Percentiles rank a stretch among this genome's conserved stretches.
These are phyloP conservation scores for Toxoplasma gondii DNA, from an alignment of 169 alveolate species.

Conservation along the genomic window DNA sequence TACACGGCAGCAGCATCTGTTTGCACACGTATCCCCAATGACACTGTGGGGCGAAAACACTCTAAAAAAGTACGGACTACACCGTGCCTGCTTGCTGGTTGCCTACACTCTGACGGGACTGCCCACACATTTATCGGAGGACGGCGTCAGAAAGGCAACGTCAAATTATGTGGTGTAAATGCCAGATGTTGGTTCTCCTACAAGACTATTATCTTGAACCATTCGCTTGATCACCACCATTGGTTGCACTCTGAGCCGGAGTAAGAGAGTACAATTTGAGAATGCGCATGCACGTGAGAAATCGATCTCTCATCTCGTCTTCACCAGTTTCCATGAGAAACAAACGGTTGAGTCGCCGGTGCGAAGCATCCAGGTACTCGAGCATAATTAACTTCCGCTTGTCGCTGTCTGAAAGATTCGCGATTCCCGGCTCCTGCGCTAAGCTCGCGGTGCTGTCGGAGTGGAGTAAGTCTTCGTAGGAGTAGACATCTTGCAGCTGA, in stretches of 20 bases:
- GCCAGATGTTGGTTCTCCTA: too few relatives aligned
- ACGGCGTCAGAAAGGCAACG: too few relatives aligned
- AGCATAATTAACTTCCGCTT: constrained; percentile 34
- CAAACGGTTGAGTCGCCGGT: constrained; percentile 15
- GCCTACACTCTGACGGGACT: not conserved
- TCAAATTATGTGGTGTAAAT: too few relatives aligned
- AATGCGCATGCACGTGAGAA: constrained; percentile 48
- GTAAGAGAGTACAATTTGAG: constrained; percentile 42
- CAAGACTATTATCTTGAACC: not conserved
- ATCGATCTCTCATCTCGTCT: constrained; percentile 44
- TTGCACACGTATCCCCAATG: too few relatives aligned
- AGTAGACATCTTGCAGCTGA: constrained; percentile 53
- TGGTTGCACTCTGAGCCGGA: not conserved
- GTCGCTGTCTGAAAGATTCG: not conserved
- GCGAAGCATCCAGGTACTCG: constrained; percentile 31
- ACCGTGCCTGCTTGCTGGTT: not conserved
- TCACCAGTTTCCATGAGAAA: constrained; percentile 39
- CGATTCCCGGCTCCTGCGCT: constrained; percentile 38
- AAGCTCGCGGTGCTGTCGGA: constrained; percentile 23
- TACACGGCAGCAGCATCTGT: too few relatives aligned
- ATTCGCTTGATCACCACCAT: not conserved
- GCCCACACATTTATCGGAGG: too few relatives aligned
- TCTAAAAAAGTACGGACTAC: not conserved
- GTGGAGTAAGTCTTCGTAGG: constrained; percentile 15
- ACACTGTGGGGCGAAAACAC: too few relatives aligned